These are phyloP conservation scores for Herpomyces periplanetae DNA, from an alignment of 2,329 filamentous ascomycete species.

Conservation along the genomic window DNA sequence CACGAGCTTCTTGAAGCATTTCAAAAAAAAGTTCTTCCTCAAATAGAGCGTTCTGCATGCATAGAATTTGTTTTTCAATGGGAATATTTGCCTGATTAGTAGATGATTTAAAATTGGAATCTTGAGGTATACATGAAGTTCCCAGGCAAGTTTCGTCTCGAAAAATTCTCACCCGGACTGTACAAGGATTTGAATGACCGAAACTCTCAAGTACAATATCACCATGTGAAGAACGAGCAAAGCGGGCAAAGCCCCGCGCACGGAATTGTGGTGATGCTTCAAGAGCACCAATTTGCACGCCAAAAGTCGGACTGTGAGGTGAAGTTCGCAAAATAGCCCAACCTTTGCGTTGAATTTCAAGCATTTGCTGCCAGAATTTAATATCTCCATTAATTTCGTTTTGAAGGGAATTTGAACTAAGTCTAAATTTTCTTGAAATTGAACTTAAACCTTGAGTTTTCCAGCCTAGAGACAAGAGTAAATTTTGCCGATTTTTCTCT, in stretches of 20 bases:
- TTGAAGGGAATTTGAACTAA: slow-evolving; percentile 28
- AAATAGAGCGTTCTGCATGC: slow-evolving; percentile 38
- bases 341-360: slow-evolving; percentile 38
- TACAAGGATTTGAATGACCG: slow-evolving; percentile 14
- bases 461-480: slow-evolving; percentile 22
- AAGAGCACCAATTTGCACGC: slow-evolving; percentile 31
- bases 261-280: slow-evolving; percentile 15
- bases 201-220: slow-evolving; percentile 30
- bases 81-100: slow-evolving; percentile 15
- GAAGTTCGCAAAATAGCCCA: slow-evolving; percentile 55
- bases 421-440: slow-evolving; percentile 29
- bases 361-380: slow-evolving; percentile 54
- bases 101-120: slow-evolving; percentile 4
- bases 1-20: slow-evolving; percentile 37
- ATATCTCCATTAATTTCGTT: slow-evolving; percentile 40
- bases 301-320: slow-evolving; percentile 27
- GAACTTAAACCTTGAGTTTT: slow-evolving; percentile 34
- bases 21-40: slow-evolving; percentile 71
- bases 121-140: slow-evolving; percentile 8
- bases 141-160: slow-evolving; percentile 18
- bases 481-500: slow-evolving; percentile 11
- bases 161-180: slow-evolving; percentile 25
- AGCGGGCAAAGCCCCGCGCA: slow-evolving; percentile 35
- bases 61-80: slow-evolving; percentile 25
- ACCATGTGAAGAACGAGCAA: slow-evolving; percentile 33